Evolutionary conservation across 78 protist species (phyloP), one percentile per base, ranked within the genome.

Genomic region (Bigelowiella natans): DNA sequence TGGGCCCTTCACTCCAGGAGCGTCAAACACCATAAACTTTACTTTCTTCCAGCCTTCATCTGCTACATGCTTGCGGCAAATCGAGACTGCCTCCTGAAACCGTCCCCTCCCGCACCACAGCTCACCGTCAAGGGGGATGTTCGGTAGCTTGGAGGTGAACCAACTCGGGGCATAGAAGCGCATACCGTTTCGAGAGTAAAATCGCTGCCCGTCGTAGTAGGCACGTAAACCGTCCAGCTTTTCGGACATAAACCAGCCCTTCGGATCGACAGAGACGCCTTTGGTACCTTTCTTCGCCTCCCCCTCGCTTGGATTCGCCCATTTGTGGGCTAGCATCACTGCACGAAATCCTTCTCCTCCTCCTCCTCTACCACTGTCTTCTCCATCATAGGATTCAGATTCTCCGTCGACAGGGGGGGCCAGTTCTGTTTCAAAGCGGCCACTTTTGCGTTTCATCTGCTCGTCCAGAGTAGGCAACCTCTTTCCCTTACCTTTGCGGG

Each of bases 211-310:
- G 39, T 3, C 38, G 39, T 36, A 86, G 88, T 86, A 86, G 64
- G 88, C 88, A 28, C 88, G 88, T 29, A 86, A 31, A 3, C 88
- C 88, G 7, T 86, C 88, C 37, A 86, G 88, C 38, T 86, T 86
- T 39, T 86, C 88, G 88, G 39, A 34, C 39, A 86, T 86, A n/a
- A 1, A 36, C 88, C 88, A 86, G 88, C 88, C 88, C 38, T 28
- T 86, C 39, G 88, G 88, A 36, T 86, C 88, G 73, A 51, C 73
- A 18, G 7, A 51, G 73, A 51, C 18, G 7, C 73, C 73, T 18
- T 51, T 51, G 73, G 73, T 51, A 7, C 73, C 73, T 51, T 18
- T 51, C 73, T 51, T 51, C 34, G 73, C 73, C 73, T 51, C 73
- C 73, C 34, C 18, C 73, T 51, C 73, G 34, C 18, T 51, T 51